Evolutionary conservation across 2,329 filamentous ascomycete species (phyloP).

Genomic region (Sordariomycetes sp.): DNA sequence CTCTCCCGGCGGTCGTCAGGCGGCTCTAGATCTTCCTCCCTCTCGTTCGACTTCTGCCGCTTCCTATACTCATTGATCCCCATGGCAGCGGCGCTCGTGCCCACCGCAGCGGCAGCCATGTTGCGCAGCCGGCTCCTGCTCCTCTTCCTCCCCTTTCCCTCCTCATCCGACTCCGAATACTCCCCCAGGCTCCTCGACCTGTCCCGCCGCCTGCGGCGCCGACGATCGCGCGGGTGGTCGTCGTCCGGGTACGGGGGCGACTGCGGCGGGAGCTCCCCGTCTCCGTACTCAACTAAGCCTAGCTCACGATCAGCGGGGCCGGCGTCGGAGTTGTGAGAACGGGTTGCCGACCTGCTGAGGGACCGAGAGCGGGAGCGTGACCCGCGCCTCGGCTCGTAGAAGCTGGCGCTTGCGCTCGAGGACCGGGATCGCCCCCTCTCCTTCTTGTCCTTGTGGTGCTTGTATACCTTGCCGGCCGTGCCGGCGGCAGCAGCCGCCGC

Average conservation of each 20-base stretch:
- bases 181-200: slow-evolving; percentile 7
- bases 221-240: slow-evolving; percentile 10
- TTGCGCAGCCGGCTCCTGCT: slow-evolving; percentile 41
- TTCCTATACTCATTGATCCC: slow-evolving; percentile 45
- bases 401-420: slow-evolving; percentile 7
- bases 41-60: slow-evolving; percentile 10
- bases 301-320: slow-evolving; percentile 48
- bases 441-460: slow-evolving; percentile 41
- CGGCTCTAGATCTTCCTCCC: background rate
- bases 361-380: slow-evolving; percentile 10
- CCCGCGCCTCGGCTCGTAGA: slow-evolving; percentile 1
- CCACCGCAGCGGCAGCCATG: slow-evolving; percentile 39
- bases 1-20: slow-evolving; percentile 14
- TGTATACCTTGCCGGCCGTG: slow-evolving; percentile 47
- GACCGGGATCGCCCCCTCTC: slow-evolving; percentile 8
- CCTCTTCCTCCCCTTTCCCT: slow-evolving; percentile 23
- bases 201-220: slow-evolving; percentile 7
- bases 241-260: slow-evolving; percentile 14
- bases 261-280: slow-evolving; percentile 36
- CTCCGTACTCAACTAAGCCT: slow-evolving; percentile 57
- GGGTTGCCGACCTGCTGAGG: slow-evolving; percentile 38
- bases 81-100: slow-evolving; percentile 45
- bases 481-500: slow-evolving; percentile 47
- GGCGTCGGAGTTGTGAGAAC: slow-evolving; percentile 34
- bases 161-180: slow-evolving; percentile 12